These are phyloP conservation scores for Globisporangium radiosum DNA, from an alignment of 352 stramenopile genomes.

Conservation along the genomic window DNA sequence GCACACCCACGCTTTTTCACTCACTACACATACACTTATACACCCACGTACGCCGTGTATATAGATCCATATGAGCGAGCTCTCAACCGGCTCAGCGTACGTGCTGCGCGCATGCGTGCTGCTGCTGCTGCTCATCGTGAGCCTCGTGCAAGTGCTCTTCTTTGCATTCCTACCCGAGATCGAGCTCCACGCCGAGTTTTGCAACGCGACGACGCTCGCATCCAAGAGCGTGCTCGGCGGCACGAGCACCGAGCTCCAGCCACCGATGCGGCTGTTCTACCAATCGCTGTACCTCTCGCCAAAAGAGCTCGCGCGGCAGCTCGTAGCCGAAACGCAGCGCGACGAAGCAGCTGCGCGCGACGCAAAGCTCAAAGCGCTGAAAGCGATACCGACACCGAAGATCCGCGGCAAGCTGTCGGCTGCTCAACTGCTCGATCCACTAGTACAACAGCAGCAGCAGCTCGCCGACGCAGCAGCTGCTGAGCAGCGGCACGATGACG, in stretches of 20 bases:
- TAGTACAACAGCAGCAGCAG: slow-evolving; percentile 2
- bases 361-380: slow-evolving; percentile 7
- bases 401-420: slow-evolving; percentile 9
- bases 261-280: slow-evolving; percentile 68
- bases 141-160: slow-evolving; percentile 63
- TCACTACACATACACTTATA: too few relatives aligned
- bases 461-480: not conserved
- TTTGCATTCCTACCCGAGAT: slow-evolving; percentile 70
- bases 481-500: slow-evolving; percentile 16
- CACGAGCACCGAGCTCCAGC: slow-evolving; percentile 42
- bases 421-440: too few relatives aligned
- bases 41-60: too few relatives aligned
- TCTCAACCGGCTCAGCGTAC: slow-evolving; percentile 35
- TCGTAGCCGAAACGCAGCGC: slow-evolving; percentile 33
- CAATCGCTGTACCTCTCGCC: slow-evolving; percentile 73
- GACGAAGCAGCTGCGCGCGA: slow-evolving; percentile 25
- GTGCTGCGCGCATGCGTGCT: slow-evolving; percentile 64
- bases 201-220: slow-evolving; percentile 44
- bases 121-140: slow-evolving; percentile 67
- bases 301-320: slow-evolving; percentile 35
- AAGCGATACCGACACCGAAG: slow-evolving; percentile 14
- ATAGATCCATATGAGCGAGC: slow-evolving; percentile 6
- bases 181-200: slow-evolving; percentile 50
- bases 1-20: too few relatives aligned
- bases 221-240: slow-evolving; percentile 29